A percentile compares a stretch with the other conserved stretches of the same genome.
Conservation (phyloP, 768 basidiomycete genomes). For the Tricholoma flavovirens region DNA sequence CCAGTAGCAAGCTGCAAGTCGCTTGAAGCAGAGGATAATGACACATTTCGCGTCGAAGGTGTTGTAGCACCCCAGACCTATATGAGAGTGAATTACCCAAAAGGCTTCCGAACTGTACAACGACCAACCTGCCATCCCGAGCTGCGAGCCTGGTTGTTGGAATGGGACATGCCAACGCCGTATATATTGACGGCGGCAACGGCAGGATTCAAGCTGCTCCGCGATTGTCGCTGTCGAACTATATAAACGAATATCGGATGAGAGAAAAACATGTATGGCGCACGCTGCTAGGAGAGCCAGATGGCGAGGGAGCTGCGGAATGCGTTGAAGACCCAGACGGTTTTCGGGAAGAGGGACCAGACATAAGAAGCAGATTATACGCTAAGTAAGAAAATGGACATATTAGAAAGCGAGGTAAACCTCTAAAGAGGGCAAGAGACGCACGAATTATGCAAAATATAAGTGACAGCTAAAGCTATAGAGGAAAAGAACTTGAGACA, state of each 20-base stretch:
- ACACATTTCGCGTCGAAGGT: conserved; percentile 52
- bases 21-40: conserved; percentile 54
- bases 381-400: conserved; percentile 4
- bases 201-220: conserved; percentile 41
- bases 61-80: conserved; percentile 57
- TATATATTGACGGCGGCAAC: conserved; percentile 41
- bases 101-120: neutral
- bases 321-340: conserved; percentile 66
- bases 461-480: conserved; percentile 7
- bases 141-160: conserved; percentile 42
- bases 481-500: conserved; percentile 18
- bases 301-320: conserved; percentile 58
- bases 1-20: conserved; percentile 41
- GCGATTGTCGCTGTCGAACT: conserved; percentile 28
- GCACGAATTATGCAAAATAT: conserved; percentile 14
- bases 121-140: conserved; percentile 63
- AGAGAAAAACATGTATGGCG: conserved; percentile 8
- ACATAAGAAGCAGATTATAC: conserved; percentile 24
- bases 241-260: neutral
- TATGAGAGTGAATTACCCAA: conserved; percentile 13
- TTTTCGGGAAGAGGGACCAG: conserved; percentile 51
- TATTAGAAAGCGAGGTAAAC: neutral
- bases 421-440: neutral
- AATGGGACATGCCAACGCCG: conserved; percentile 43
- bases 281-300: conserved; percentile 56